A percentile compares a stretch with the other conserved stretches of the same genome.
Conservation (phyloP, 2,329 filamentous ascomycete genomes). For the Cladosporium phlei region DNA sequence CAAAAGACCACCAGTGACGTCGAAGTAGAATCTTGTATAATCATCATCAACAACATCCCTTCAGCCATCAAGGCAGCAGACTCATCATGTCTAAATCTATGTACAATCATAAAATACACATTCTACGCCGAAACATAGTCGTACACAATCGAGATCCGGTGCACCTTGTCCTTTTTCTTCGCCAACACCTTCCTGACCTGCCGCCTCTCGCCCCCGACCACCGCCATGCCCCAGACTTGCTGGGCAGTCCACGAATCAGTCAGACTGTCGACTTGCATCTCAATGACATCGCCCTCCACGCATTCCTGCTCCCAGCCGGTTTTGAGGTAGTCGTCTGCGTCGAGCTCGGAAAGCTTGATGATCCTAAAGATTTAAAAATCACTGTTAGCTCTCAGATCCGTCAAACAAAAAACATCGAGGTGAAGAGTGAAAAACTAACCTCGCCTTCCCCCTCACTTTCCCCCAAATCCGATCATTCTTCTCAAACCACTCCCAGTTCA, state of each 20-base stretch:
- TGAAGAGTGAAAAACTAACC: conserved; percentile 25
- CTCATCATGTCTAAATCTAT: not conserved
- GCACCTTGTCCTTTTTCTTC: conserved; percentile 35
- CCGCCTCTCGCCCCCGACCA: conserved; percentile 38
- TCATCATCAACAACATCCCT: too few species aligned
- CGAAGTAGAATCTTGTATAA: too few species aligned
- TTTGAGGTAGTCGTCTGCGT: conserved; percentile 48
- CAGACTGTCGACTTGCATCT: conserved; percentile 48
- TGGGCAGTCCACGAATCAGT: conserved; percentile 51
- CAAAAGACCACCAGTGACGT: too few species aligned
- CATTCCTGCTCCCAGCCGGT: conserved; percentile 56
- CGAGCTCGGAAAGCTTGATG: conserved; percentile 35
- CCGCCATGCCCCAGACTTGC: conserved; percentile 49
- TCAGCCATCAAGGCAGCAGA: too few species aligned
- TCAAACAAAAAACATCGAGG: not conserved
- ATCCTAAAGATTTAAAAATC: conserved; percentile 22
- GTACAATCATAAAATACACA: not conserved
- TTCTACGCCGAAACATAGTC: conserved; percentile 30
- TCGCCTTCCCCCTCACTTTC: conserved; percentile 56
- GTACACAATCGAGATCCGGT: conserved; percentile 41
- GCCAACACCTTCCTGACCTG: conserved; percentile 36
- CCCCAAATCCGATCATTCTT: conserved; percentile 81
- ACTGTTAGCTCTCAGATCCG: not conserved
- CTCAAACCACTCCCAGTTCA: conserved; percentile 57
- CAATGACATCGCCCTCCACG: conserved; percentile 40